phyloP scores from a whole-genome alignment of 2,329 filamentous ascomycete genomes.

The Scleromitrula shiraiana region DNA sequence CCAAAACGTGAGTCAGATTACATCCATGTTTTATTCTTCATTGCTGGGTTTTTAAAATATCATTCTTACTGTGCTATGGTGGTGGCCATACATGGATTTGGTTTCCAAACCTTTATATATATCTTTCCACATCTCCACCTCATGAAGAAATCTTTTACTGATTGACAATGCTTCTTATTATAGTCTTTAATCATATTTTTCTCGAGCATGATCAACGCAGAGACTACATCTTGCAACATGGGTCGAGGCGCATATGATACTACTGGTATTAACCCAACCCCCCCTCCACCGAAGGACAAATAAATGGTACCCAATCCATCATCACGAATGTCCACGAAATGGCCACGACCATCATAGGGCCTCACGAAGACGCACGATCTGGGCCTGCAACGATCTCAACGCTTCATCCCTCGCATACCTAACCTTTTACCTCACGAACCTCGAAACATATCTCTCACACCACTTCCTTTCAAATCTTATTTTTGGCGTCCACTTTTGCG shows the following conservation, averaged over 20 bases:
- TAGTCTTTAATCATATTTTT: background rate
- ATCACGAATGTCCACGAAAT: constrained; percentile 9
- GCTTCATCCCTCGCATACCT: background rate
- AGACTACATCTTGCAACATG: constrained; percentile 35
- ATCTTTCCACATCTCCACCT: background rate
- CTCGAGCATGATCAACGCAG: constrained; percentile 23
- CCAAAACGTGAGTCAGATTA: constrained; percentile 21
- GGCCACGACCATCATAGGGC: constrained; percentile 5
- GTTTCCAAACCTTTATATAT: constrained; percentile 3
- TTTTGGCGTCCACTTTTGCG: constrained; percentile 1
- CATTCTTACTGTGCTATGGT: background rate
- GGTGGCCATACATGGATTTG: background rate
- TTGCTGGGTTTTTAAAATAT: constrained; percentile 3
- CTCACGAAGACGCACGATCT: constrained; percentile 4
- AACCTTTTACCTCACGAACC: constrained; percentile 5
- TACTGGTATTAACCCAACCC: constrained; percentile 41
- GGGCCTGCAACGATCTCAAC: background rate
- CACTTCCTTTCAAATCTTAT: background rate
- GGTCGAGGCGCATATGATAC: constrained; percentile 46
- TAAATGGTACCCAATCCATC: constrained; percentile 17
- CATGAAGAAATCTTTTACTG: background rate
- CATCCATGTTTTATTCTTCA: background rate
- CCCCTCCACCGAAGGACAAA: constrained; percentile 27
- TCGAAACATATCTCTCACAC: background rate
- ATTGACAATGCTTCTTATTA: constrained; percentile 6